Conservation (phyloP, 352 stramenopile genomes). For the Phytophthora nicotianae region DNA sequence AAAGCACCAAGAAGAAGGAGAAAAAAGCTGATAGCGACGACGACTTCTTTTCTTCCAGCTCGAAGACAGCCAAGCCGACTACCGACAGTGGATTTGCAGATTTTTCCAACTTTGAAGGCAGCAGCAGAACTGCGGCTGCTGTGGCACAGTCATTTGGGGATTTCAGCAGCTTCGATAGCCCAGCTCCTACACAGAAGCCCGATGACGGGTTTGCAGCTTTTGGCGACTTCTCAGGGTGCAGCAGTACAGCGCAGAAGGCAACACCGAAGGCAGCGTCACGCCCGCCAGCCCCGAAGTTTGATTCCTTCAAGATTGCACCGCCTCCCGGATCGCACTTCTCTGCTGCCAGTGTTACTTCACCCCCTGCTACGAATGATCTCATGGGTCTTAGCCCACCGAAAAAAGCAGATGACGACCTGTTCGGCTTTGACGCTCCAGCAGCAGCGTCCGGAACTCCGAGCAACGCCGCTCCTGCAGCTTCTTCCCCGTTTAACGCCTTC, state of each 20-base stretch:
- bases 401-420: conserved; percentile 53
- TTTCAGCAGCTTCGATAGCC: conserved; percentile 60
- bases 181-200: conserved; percentile 26
- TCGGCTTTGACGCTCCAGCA: conserved; percentile 55
- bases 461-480: conserved; percentile 15
- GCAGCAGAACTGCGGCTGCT: conserved; percentile 36
- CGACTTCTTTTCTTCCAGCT: conserved; percentile 55
- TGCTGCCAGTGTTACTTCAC: conserved; percentile 26
- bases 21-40: conserved; percentile 44
- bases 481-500: conserved; percentile 51
- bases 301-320: conserved; percentile 74
- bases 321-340: conserved; percentile 58
- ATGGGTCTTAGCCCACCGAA: conserved; percentile 67
- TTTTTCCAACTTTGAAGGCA: conserved; percentile 74
- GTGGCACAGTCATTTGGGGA: conserved; percentile 37
- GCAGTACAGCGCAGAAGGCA: conserved; percentile 25
- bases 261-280: conserved; percentile 36
- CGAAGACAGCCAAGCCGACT: conserved; percentile 31
- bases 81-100: conserved; percentile 61
- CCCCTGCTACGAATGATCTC: conserved; percentile 55
- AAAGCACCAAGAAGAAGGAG: conserved; percentile 53
- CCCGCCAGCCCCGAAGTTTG: conserved; percentile 41
- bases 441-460: conserved; percentile 21
- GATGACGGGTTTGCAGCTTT: conserved; percentile 54
- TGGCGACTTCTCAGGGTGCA: conserved; percentile 53